Evolutionary conservation across 345 rosid species (phyloP).

Genomic region (Eucalyptus lansdowneana): DNA sequence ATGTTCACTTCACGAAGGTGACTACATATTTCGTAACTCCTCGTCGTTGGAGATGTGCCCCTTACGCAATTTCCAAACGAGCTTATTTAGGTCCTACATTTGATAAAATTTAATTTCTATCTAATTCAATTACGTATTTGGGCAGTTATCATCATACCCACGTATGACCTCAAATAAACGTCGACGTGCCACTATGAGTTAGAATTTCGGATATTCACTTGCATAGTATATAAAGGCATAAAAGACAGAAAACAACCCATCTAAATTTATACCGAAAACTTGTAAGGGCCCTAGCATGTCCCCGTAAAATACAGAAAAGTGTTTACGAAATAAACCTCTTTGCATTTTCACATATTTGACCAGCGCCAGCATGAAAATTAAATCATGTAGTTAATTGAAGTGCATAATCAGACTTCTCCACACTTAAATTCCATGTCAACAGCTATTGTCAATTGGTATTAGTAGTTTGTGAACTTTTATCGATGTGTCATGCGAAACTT

Average conservation of each 20-base stretch:
- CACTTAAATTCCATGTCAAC: neutral
- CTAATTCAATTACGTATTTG: neutral
- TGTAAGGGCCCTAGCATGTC: neutral
- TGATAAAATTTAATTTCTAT: neutral
- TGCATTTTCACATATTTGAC: neutral
- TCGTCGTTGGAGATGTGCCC: neutral
- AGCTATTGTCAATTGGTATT: neutral
- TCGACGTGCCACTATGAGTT: neutral
- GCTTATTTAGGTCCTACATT: neutral
- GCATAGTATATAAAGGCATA: neutral
- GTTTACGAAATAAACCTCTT: too few species aligned
- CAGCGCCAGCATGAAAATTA: neutral
- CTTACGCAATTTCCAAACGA: neutral
- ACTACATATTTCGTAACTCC: too few species aligned
- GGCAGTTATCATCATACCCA: neutral
- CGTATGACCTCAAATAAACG: neutral
- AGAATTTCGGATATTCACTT: neutral
- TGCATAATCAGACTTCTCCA: neutral
- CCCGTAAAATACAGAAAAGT: neutral
- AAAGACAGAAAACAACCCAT: neutral
- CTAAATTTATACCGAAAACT: neutral
- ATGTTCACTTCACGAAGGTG: too few species aligned
- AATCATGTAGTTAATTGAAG: rapidly evolving
- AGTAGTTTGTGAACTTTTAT: neutral
- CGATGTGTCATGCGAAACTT: neutral